These are phyloP conservation scores for Gossypium turneri DNA, from an alignment of 345 rosid genomes.

Conservation along the genomic window DNA sequence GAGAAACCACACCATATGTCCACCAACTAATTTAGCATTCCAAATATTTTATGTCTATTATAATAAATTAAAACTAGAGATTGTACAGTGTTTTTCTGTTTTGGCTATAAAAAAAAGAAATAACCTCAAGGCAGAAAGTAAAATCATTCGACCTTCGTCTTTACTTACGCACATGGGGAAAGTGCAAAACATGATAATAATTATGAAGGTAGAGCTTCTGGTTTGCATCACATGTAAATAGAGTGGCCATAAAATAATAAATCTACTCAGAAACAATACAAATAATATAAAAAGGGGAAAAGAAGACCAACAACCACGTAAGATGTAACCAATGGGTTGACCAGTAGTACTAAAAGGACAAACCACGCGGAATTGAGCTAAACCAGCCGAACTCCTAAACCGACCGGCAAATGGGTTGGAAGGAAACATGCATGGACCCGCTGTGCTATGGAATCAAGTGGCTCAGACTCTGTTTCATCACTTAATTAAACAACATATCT, in stretches of 20 bases:
- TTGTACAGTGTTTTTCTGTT: too few species aligned
- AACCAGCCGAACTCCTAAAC: neutral
- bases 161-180: too few species aligned
- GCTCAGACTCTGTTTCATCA: conserved; percentile 17
- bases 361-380: neutral
- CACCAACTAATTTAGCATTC: too few species aligned
- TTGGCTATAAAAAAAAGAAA: too few species aligned
- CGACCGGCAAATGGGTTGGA: conserved; percentile 40
- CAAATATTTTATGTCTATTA: too few species aligned
- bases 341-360: neutral
- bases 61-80: too few species aligned
- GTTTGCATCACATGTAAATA: neutral
- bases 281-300: neutral
- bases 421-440: conserved; percentile 29
- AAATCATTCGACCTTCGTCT: too few species aligned
- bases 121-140: too few species aligned
- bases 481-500: neutral
- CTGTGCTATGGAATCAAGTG: conserved; percentile 16
- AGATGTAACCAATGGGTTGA: conserved; percentile 3
- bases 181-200: neutral
- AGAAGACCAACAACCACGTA: neutral
- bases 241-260: neutral
- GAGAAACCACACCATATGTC: too few species aligned
- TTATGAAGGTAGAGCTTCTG: too few species aligned
- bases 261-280: neutral